A percentile compares a stretch with the other conserved stretches of the same genome.
phyloP scores from a whole-genome alignment of 805 yeast species.

The Lipomyces anomalus region DNA sequence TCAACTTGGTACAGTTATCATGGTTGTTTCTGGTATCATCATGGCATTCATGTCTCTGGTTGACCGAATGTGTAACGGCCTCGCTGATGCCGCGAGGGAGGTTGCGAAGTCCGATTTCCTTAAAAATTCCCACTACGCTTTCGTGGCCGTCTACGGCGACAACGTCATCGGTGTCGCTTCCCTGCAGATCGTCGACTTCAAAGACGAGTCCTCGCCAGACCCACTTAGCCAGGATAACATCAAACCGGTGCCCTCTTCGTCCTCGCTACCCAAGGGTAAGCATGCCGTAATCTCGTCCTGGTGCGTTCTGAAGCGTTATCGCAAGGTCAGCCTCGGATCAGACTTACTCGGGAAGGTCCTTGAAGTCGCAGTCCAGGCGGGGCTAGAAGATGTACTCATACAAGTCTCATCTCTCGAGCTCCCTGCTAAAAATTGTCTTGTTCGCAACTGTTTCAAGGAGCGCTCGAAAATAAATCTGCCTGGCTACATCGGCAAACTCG shows the following conservation, averaged over 20 bases:
- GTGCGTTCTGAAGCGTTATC: conserved; percentile 22
- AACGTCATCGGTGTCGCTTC: conserved; percentile 13
- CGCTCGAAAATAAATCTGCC: conserved; percentile 9
- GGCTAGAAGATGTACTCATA: conserved; percentile 5
- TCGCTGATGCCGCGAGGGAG: conserved; percentile 8
- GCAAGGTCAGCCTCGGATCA: conserved; percentile 25
- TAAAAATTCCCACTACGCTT: conserved; percentile 11
- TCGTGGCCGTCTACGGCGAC: conserved; percentile 16
- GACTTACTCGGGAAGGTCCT: conserved; percentile 18
- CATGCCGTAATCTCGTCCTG: conserved; percentile 23
- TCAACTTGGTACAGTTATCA: conserved; percentile 15
- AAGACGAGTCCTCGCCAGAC: conserved; percentile 6
- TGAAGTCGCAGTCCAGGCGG: conserved; percentile 10
- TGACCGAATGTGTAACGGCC: conserved; percentile 18
- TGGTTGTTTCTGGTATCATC: conserved; percentile 11
- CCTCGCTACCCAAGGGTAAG: conserved; percentile 2
- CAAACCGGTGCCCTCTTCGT: neutral
- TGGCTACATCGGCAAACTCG: conserved; percentile 16
- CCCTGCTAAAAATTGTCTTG: conserved; percentile 10
- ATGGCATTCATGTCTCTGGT: conserved; percentile 23
- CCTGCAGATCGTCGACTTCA: conserved; percentile 14
- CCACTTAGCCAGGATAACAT: neutral
- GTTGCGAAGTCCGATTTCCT: conserved; percentile 11
- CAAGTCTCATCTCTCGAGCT: conserved; percentile 19
- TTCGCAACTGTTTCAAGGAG: conserved; percentile 5